These are phyloP conservation scores for Candida andamanensis DNA, from an alignment of 805 yeast genomes.

Conservation along the genomic window DNA sequence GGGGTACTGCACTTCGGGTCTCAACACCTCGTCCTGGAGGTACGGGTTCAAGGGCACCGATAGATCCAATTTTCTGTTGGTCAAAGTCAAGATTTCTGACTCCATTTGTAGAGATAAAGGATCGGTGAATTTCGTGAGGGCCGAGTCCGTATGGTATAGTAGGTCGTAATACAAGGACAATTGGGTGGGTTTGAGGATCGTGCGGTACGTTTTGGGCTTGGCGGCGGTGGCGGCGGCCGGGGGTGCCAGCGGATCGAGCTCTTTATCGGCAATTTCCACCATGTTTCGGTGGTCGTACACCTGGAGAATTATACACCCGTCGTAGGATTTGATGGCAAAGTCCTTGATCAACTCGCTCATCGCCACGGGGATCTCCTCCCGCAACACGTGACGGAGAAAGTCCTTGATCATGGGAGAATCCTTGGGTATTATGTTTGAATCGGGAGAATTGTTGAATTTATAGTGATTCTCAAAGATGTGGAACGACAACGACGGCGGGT, in stretches of 20 bases:
- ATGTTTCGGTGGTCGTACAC: conserved; percentile 78
- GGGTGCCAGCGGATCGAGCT: not conserved
- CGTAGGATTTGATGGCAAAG: conserved; percentile 77
- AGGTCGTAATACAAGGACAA: conserved; percentile 80
- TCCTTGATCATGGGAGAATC: conserved; percentile 71
- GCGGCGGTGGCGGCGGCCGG: conserved; percentile 11
- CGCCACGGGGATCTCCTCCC: conserved; percentile 83
- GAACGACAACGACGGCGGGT: conserved; percentile 78
- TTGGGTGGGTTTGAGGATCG: conserved; percentile 76
- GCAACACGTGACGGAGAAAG: conserved; percentile 72
- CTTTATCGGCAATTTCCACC: conserved; percentile 11
- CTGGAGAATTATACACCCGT: conserved; percentile 82
- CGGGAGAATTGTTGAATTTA: conserved; percentile 82
- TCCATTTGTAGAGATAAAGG: conserved; percentile 76
- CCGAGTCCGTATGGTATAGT: conserved; percentile 73
- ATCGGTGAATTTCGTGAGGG: conserved; percentile 73
- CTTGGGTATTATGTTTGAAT: conserved; percentile 73
- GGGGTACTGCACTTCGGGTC: conserved; percentile 47
- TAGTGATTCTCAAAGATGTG: conserved; percentile 91
- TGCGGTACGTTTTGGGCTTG: conserved; percentile 69
- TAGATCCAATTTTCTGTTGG: conserved; percentile 72
- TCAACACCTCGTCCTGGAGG: conserved; percentile 36
- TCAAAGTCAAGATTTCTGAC: conserved; percentile 75
- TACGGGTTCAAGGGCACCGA: conserved; percentile 72
- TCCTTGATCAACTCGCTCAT: conserved; percentile 86